phyloP scores from a whole-genome alignment of 108 stramenopile genomes.

The Cyclostephanos tholiformis region DNA sequence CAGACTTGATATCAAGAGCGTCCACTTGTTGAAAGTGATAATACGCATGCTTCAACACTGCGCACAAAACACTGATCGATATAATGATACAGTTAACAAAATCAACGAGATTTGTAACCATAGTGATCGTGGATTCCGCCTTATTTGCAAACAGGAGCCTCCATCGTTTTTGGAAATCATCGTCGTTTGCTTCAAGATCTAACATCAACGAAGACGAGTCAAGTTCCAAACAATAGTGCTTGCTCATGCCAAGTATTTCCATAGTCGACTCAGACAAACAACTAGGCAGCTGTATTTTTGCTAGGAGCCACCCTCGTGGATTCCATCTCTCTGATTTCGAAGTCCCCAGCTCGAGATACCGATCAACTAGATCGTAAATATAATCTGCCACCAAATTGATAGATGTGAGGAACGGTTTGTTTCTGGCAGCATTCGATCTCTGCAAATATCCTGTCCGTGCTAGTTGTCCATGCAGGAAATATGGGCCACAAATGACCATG shows the following conservation, averaged over 20 bases:
- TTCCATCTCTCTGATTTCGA: constrained; percentile 35
- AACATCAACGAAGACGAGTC: not conserved
- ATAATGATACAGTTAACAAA: constrained; percentile 31
- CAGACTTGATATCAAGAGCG: not conserved
- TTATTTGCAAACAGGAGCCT: constrained; percentile 25
- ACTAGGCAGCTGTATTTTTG: constrained; percentile 42
- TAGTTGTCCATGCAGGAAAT: constrained; percentile 30
- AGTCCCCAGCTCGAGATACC: constrained; percentile 43
- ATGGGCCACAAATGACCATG: constrained; percentile 37
- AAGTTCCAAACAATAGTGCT: constrained; percentile 32
- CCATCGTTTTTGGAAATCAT: constrained; percentile 19
- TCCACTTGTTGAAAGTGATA: constrained; percentile 29
- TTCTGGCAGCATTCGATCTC: not conserved
- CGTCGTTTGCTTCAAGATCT: constrained; percentile 1
- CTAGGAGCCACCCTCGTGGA: constrained; percentile 42
- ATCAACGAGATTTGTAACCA: constrained; percentile 28
- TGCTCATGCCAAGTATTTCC: constrained; percentile 28
- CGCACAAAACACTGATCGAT: constrained; percentile 37
- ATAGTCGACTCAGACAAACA: constrained; percentile 33
- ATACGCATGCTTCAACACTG: constrained; percentile 46
- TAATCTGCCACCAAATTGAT: constrained; percentile 35
- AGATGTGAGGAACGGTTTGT: constrained; percentile 4
- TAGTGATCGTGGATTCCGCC: constrained; percentile 9
- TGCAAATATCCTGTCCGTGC: not conserved
- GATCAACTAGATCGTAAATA: constrained; percentile 39